phyloP scores from a whole-genome alignment of 257 asterid species.

The Penstemon eatonii region DNA sequence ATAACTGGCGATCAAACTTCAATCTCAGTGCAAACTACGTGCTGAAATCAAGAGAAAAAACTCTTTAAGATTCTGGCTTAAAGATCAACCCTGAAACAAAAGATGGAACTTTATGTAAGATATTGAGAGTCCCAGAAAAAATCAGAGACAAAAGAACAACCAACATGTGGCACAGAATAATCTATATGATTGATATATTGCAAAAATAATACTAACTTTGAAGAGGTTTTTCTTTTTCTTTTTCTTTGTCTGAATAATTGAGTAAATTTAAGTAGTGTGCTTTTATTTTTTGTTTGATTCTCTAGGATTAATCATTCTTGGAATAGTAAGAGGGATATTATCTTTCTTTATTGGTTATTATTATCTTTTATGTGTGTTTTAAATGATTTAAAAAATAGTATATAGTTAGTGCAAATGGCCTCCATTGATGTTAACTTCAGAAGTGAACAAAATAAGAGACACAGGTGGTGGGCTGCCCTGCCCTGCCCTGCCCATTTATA shows the following conservation, averaged over 20 bases:
- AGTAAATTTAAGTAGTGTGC: slow-evolving; percentile 29
- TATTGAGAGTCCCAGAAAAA: slow-evolving; percentile 32
- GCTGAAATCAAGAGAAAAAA: slow-evolving; percentile 27
- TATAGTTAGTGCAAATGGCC: slow-evolving; percentile 43
- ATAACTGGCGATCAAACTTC: slow-evolving; percentile 25
- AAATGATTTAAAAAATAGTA: slow-evolving; percentile 23
- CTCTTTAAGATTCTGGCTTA: slow-evolving; percentile 22
- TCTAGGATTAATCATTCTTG: slow-evolving; percentile 20
- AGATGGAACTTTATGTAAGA: slow-evolving; percentile 26
- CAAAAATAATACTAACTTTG: slow-evolving; percentile 24
- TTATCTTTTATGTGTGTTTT: background rate
- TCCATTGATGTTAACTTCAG: slow-evolving; percentile 62
- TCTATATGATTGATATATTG: slow-evolving; percentile 12
- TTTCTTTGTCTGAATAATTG: background rate
- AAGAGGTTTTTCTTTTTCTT: background rate
- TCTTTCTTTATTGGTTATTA: slow-evolving; percentile 18
- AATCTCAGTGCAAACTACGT: slow-evolving; percentile 28
- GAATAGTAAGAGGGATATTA: slow-evolving; percentile 18
- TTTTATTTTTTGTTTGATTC: slow-evolving; percentile 36
- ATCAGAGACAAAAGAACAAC: slow-evolving; percentile 29
- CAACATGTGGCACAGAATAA: slow-evolving; percentile 39
- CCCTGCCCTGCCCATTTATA: slow-evolving; percentile 19
- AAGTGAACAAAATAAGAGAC: slow-evolving; percentile 37
- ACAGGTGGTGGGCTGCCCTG: slow-evolving; percentile 25
- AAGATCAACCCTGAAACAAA: slow-evolving; percentile 27